phyloP scores from a whole-genome alignment of 1,284 basidiomycete species.

The Pseudozyma sp. region DNA sequence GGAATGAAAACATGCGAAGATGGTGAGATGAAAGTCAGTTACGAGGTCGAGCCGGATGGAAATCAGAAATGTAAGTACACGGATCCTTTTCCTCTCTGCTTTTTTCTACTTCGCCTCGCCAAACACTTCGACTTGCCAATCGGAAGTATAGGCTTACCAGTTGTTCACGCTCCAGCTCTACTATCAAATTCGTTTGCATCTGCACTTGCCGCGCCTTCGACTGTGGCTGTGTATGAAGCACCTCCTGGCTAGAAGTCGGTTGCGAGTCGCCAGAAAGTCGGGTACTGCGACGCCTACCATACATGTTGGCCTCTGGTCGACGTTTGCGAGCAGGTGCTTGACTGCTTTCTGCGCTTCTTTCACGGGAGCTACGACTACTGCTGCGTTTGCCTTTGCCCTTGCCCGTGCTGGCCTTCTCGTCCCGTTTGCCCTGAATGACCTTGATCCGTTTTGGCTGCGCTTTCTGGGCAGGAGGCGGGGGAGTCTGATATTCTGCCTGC shows the following conservation, averaged over 20 bases:
- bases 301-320: not conserved
- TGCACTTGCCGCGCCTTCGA: not conserved
- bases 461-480: not conserved
- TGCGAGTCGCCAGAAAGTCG: slow-evolving; percentile 18
- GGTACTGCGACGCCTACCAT: slow-evolving; percentile 20
- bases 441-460: not conserved
- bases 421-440: not conserved
- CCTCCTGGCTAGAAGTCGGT: slow-evolving; percentile 15
- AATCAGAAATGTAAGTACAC: slow-evolving; percentile 15
- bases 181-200: not conserved
- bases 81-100: not conserved
- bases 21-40: slow-evolving; percentile 12
- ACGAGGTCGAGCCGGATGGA: not conserved
- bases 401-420: not conserved
- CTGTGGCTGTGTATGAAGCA: not conserved
- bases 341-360: not conserved
- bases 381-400: not conserved
- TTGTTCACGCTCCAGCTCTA: not conserved
- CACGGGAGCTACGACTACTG: not conserved
- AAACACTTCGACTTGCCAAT: slow-evolving; percentile 1
- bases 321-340: not conserved
- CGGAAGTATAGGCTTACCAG: not conserved
- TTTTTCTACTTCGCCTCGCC: not conserved
- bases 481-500: not conserved
- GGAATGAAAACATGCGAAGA: no score